A percentile compares a stretch with the other conserved stretches of the same genome.
phyloP scores from a whole-genome alignment of 2,329 filamentous ascomycete genomes.

The Colletotrichum viniferum region DNA sequence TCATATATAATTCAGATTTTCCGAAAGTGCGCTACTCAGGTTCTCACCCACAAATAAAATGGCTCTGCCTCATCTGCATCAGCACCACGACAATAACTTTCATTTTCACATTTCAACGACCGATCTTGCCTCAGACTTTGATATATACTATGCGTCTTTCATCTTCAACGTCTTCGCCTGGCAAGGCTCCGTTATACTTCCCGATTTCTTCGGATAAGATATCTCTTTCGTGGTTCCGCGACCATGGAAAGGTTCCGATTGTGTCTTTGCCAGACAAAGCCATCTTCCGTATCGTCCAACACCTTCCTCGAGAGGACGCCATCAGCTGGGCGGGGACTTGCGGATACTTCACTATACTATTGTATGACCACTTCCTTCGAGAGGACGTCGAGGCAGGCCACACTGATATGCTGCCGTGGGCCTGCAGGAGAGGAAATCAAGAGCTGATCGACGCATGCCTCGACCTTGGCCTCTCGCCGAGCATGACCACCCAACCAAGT shows the following conservation, averaged over 20 bases:
- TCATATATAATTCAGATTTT: neutral
- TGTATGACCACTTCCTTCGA: neutral
- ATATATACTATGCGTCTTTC: accelerated
- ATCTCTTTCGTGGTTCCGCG: neutral
- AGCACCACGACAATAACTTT: accelerated
- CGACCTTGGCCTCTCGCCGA: neutral
- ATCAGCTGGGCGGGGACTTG: neutral
- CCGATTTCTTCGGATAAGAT: neutral
- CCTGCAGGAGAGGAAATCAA: neutral
- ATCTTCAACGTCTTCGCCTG: neutral
- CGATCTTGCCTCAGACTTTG: neutral
- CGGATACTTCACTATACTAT: neutral
- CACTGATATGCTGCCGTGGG: neutral
- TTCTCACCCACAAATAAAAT: neutral
- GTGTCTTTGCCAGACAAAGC: neutral
- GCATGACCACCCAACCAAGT: neutral
- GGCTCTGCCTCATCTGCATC: neutral
- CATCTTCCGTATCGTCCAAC: neutral
- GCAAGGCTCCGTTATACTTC: neutral
- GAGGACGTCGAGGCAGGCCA: neutral
- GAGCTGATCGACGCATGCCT: neutral
- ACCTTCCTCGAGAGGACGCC: neutral
- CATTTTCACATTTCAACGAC: neutral
- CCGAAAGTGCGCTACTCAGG: neutral
- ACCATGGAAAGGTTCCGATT: neutral